Evolutionary conservation across 1,139 yeast species (phyloP).

Genomic region (Yarrowia galli): DNA sequence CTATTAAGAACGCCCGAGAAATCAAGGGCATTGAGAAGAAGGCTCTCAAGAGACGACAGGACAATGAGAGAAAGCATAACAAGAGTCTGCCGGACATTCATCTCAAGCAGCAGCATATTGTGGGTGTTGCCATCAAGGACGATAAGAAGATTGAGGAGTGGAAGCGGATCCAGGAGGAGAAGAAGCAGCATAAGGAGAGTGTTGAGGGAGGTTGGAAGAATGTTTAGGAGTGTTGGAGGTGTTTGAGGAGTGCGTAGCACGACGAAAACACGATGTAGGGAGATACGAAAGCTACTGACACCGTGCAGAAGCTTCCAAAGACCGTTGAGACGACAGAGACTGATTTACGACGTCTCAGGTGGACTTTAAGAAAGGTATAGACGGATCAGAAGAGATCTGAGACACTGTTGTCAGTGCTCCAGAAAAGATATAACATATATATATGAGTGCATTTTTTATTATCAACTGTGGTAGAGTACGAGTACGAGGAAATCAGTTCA

Average conservation of each 20-base stretch:
- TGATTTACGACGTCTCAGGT: no score
- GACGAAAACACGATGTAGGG: not conserved
- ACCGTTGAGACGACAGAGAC: no score
- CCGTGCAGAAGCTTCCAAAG: no score
- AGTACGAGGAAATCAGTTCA: no score
- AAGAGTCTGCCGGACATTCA: slow-evolving; percentile 62
- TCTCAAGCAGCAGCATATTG: slow-evolving; percentile 85
- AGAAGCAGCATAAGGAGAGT: slow-evolving; percentile 10
- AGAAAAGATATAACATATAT: not conserved
- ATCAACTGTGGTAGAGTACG: no score
- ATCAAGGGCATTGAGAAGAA: slow-evolving; percentile 77
- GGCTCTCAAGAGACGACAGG: slow-evolving; percentile 79
- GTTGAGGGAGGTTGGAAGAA: slow-evolving; percentile 20
- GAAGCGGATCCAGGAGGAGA: slow-evolving; percentile 33
- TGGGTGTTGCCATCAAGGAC: slow-evolving; percentile 76
- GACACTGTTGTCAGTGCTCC: no score
- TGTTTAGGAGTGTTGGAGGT: not conserved
- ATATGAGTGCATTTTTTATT: slow-evolving; percentile 4
- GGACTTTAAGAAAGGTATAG: no score
- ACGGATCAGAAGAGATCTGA: no score
- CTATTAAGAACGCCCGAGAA: slow-evolving; percentile 86
- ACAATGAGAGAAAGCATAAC: slow-evolving; percentile 79
- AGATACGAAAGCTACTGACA: no score
- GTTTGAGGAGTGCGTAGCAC: not conserved
- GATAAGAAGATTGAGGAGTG: slow-evolving; percentile 39